Percentiles rank a stretch among this genome's conserved stretches.
phyloP scores from a whole-genome alignment of 1,284 basidiomycete species.

The Agroathelia rolfsii region DNA sequence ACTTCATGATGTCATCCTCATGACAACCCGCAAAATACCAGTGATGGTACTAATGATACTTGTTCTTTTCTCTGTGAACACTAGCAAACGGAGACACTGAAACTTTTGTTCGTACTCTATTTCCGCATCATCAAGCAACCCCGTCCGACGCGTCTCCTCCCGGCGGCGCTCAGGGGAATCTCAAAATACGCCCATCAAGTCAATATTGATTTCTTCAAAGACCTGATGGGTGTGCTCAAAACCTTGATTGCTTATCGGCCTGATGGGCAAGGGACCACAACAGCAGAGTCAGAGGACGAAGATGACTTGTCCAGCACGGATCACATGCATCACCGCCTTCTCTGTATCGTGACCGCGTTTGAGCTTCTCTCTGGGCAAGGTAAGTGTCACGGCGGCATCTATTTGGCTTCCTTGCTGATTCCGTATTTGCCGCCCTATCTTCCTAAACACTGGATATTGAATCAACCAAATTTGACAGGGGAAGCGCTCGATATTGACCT shows the following conservation, averaged over 20 bases:
- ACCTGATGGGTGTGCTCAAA: slow-evolving; percentile 84
- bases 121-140: slow-evolving; percentile 93
- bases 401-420: no score
- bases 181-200: slow-evolving; percentile 92
- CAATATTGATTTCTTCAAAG: slow-evolving; percentile 98
- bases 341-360: slow-evolving; percentile 92
- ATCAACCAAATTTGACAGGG: slow-evolving; percentile 44
- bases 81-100: slow-evolving; percentile 97
- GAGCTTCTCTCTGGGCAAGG: slow-evolving; percentile 96
- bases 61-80: slow-evolving; percentile 9
- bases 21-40: no score
- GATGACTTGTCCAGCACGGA: slow-evolving; percentile 24
- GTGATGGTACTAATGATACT: no score
- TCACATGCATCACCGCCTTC: slow-evolving; percentile 54
- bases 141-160: slow-evolving; percentile 72
- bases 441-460: slow-evolving; percentile 11
- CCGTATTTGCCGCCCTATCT: slow-evolving; percentile 9
- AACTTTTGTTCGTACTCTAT: slow-evolving; percentile 95
- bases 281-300: slow-evolving; percentile 32
- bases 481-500: slow-evolving; percentile 96
- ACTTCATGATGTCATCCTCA: no score
- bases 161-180: slow-evolving; percentile 86
- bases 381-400: no score
- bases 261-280: no score
- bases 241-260: no score